These are phyloP conservation scores for Kernera saxatilis DNA, from an alignment of 345 rosid species.

Conservation along the genomic window DNA sequence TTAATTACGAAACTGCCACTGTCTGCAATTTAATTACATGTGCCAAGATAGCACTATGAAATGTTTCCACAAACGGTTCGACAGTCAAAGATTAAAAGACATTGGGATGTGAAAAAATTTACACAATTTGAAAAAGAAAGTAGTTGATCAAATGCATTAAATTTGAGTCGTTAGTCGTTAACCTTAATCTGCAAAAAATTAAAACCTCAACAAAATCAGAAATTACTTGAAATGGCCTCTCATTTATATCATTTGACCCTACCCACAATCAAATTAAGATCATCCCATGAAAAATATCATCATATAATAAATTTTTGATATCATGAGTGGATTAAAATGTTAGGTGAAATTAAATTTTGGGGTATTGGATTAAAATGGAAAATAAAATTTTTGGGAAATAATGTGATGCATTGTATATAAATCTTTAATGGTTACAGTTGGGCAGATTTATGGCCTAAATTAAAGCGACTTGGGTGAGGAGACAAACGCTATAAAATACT, in stretches of 20 bases:
- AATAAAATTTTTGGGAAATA: neutral
- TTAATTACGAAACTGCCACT: slow-evolving; percentile 20
- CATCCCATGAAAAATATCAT: neutral
- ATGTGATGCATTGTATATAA: slow-evolving; percentile 16
- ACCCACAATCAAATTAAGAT: neutral
- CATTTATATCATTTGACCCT: neutral
- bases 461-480: slow-evolving; percentile 30
- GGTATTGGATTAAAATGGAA: neutral
- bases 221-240: neutral
- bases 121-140: slow-evolving; percentile 12
- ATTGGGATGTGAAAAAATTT: neutral
- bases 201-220: neutral
- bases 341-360: neutral
- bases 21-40: neutral
- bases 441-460: slow-evolving; percentile 20
- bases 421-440: slow-evolving; percentile 27
- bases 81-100: slow-evolving; percentile 5
- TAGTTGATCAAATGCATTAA: slow-evolving; percentile 14
- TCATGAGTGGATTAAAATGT: neutral
- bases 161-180: neutral
- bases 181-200: neutral
- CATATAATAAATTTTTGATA: neutral
- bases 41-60: slow-evolving; percentile 4
- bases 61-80: neutral
- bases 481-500: slow-evolving; percentile 1